Evolutionary conservation across 2,329 filamentous ascomycete species (phyloP), one percentile per base, ranked within the genome.

Genomic region (Metarhizium sp.): DNA sequence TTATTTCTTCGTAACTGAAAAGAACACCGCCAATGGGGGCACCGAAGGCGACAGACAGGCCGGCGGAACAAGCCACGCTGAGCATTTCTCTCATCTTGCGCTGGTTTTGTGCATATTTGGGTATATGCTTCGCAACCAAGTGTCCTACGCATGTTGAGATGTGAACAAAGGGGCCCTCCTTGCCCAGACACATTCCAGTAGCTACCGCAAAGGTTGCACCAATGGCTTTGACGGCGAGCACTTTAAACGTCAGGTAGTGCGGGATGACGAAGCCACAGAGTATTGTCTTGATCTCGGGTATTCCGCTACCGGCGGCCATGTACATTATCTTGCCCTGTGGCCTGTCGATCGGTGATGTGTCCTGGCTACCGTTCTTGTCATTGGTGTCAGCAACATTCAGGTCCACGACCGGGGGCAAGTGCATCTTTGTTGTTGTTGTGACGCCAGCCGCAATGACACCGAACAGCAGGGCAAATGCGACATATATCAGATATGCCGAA

Each of bases 221-320:
- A n/a, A 82, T 69, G 1, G 76, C 79, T 68, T 84, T 84, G 55
- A 82, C 75, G 14, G 78, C 51, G 3, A 84, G 67, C 6, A 81
- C 78, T 57, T 77, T 78, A 59, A 81, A 67, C 56, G 76, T 75
- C 2, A 84, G 71, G 58, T 82, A 81, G 49, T 78, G 71, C 1
- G 79, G 79, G 48, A 84, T 82, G 14, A 78, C 77, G 63, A 83
- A 84, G n/a, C 80, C 80, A 3, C 77, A 80, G 2, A 83, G 66
- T 43, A 84, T 79, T 2, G 79, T 82, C 64, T 84, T 84, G 69
- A 84, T 82, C 65, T 84, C 80, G 0, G 81, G 81, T 38, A 84
- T 83, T 0, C 81, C 81, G 57, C 73, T 77, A 6, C 81, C 80
- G 38, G 78, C 76, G 3, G 79, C 78, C 76, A 82, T 79, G 61